Conservation (phyloP, 805 yeast genomes). For the Metschnikowia corniflorae region DNA sequence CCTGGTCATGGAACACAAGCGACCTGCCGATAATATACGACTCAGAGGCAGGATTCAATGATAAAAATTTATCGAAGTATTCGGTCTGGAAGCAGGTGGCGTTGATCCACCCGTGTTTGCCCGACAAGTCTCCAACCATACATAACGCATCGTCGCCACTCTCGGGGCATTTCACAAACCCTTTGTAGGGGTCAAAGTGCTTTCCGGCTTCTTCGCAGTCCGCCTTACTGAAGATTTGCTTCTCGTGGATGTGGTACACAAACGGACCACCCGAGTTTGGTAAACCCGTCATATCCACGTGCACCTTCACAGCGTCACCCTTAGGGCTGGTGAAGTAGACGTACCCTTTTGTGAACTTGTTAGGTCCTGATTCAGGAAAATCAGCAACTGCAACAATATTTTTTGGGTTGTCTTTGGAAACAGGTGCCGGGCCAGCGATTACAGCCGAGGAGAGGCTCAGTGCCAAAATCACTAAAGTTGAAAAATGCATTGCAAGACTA, state of each 20-base stretch:
- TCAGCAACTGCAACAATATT: constrained; percentile 55
- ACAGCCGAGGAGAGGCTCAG: constrained; percentile 2
- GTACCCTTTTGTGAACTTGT: constrained; percentile 28
- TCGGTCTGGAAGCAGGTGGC: constrained; percentile 64
- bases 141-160: constrained; percentile 53
- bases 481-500: background rate
- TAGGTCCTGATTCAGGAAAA: constrained; percentile 33
- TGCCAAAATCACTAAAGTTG: constrained; percentile 1
- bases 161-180: constrained; percentile 50
- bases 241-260: constrained; percentile 63
- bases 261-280: constrained; percentile 68
- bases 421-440: constrained; percentile 48
- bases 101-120: constrained; percentile 72
- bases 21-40: constrained; percentile 61
- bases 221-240: constrained; percentile 46
- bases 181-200: constrained; percentile 63
- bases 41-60: constrained; percentile 52
- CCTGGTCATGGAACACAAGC: constrained; percentile 18
- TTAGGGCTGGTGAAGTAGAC: constrained; percentile 55
- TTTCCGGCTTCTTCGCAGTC: constrained; percentile 52
- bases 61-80: constrained; percentile 62
- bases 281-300: constrained; percentile 66
- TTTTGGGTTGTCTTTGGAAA: constrained; percentile 45
- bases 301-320: constrained; percentile 60
- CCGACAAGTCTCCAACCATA: constrained; percentile 73